A percentile compares a stretch with the other conserved stretches of the same genome.
Evolutionary conservation across 2,329 filamentous ascomycete genomes (phyloP).

Genomic region (Cladorrhinum sp.): DNA sequence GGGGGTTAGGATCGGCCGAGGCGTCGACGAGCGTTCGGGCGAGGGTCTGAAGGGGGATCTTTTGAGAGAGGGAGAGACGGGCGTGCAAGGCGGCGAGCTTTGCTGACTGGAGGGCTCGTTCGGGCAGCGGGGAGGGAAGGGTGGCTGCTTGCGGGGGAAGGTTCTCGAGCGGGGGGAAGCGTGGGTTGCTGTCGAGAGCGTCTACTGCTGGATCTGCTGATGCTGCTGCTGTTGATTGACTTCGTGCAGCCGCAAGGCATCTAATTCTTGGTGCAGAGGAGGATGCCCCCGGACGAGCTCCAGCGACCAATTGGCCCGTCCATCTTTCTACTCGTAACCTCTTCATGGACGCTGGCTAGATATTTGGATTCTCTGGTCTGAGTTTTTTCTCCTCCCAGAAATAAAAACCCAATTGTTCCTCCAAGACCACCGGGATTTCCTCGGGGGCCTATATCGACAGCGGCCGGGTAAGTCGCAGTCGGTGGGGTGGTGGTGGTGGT

Average conservation of each 20-base stretch:
- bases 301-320: slow-evolving; percentile 55
- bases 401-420: neutral
- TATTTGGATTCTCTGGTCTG: slow-evolving; percentile 8
- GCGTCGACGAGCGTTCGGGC: slow-evolving; percentile 81
- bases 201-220: slow-evolving; percentile 24
- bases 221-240: slow-evolving; percentile 32
- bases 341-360: slow-evolving; percentile 47
- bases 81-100: slow-evolving; percentile 93
- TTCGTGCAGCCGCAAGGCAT: slow-evolving; percentile 23
- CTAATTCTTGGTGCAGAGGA: slow-evolving; percentile 19
- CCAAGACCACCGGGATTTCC: neutral
- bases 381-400: neutral
- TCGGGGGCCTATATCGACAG: neutral
- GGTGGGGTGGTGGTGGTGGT: slow-evolving; percentile 17
- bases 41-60: slow-evolving; percentile 80
- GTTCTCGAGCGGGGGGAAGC: slow-evolving; percentile 29
- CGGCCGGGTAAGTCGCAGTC: neutral
- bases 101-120: slow-evolving; percentile 67
- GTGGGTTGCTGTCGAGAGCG: slow-evolving; percentile 28
- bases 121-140: slow-evolving; percentile 69
- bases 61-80: slow-evolving; percentile 75
- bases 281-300: slow-evolving; percentile 41
- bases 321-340: slow-evolving; percentile 59
- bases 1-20: slow-evolving; percentile 73
- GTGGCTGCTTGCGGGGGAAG: slow-evolving; percentile 34